phyloP scores from a whole-genome alignment of 2,329 filamentous ascomycete genomes.

The Aspergillus fischeri region DNA sequence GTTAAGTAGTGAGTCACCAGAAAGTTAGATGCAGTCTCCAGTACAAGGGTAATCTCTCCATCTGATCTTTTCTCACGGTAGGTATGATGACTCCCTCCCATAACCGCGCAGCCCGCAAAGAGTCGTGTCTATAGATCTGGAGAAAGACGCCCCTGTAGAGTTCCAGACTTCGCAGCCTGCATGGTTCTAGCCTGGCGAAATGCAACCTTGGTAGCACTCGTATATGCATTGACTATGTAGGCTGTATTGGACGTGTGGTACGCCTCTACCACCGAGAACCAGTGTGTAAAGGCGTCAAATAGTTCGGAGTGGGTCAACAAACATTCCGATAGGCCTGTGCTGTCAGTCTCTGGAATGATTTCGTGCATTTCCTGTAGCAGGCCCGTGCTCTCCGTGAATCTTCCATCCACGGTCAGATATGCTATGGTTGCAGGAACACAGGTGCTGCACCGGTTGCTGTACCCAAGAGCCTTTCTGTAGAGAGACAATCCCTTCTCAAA shows the following conservation, averaged over 20 bases:
- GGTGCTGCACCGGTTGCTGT: too few species aligned
- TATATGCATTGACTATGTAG: neutral
- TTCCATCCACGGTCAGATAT: too few species aligned
- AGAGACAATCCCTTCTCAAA: too few species aligned
- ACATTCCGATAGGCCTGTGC: neutral
- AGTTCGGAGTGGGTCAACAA: neutral
- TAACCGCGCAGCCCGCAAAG: neutral
- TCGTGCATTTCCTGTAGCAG: too few species aligned
- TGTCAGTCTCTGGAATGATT: too few species aligned
- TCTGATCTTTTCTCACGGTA: neutral
- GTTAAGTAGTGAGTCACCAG: neutral
- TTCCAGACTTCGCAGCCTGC: neutral
- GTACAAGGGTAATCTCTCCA: neutral
- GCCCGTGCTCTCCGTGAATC: too few species aligned
- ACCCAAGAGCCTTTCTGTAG: too few species aligned
- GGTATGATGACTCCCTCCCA: neutral
- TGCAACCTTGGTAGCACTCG: neutral
- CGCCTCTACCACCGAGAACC: neutral
- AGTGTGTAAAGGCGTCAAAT: neutral
- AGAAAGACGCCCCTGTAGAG: neutral
- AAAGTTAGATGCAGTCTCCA: neutral
- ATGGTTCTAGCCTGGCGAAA: neutral
- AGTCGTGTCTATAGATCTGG: neutral
- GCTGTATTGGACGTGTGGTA: neutral
- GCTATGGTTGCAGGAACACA: too few species aligned